Evolutionary conservation across 1,284 basidiomycete genomes (phyloP), one percentile per base, ranked within the genome.

Genomic region (Blastosporella zonata): DNA sequence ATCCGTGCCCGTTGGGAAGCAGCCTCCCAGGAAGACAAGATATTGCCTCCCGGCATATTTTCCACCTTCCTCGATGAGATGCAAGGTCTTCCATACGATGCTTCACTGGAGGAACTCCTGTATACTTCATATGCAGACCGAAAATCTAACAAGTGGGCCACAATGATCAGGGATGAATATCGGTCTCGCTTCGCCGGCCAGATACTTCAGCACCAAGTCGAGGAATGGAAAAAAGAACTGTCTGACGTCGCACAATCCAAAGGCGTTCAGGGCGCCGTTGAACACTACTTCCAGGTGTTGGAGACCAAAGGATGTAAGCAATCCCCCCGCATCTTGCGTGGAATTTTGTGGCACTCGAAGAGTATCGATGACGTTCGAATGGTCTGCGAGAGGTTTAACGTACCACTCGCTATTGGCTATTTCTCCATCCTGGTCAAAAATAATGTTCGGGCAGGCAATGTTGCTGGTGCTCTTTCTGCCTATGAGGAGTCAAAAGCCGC

Each of bases 351-450:
- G 21, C 56, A 62, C 37, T 69, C 72, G 9, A 62, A 55, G 9
- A 60, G 61, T 9, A 55, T 72, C 2, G 53, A 67, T 2, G 75
- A 81, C 47, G 60, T 86, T 20, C 56, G 62, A 18, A 63, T 63
- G 17, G 70, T 75, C 53, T 71, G 79, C 49, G 53, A 66, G 20
- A 63, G 63, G n/a, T 62, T 82, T 9, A 61, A 58, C 15, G 47
- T 79, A 41, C 60, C 62, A 36, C 71, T 74, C 8, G 65, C 66
- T 8, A 61, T 68, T 0, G 49, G 64, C 8, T 73, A 77, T 25
- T 86, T 81, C 73, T 71, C 75, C 4, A 63, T 73, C 46, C 59
- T 86, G 22, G 71, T 88, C 45, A 58, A 60, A 29, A 82, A 83
- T 52, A 67, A 66, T 42, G 57, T 75, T 20, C 70, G 66, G 15